phyloP scores from a whole-genome alignment of 805 yeast genomes.

The Starmerella bombi region DNA sequence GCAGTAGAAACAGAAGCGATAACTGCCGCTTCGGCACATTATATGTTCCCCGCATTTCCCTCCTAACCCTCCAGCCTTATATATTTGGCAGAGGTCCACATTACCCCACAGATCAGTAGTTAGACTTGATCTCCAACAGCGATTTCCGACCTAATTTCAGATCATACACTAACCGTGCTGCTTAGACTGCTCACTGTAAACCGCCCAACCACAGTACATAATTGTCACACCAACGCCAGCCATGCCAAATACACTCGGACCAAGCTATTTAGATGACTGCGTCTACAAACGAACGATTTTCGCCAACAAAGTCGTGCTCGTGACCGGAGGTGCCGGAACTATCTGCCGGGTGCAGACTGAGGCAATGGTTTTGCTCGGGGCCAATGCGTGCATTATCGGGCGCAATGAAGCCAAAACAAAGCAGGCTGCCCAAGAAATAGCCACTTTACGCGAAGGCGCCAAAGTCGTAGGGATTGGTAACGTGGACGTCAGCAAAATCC shows the following conservation, averaged over 20 bases:
- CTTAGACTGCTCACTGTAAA: no score
- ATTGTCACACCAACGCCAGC: neutral
- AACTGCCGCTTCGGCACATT: no score
- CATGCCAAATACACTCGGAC: conserved; percentile 23
- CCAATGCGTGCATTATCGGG: conserved; percentile 76
- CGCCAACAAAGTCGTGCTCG: conserved; percentile 73
- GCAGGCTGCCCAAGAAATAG: conserved; percentile 53
- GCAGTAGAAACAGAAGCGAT: no score
- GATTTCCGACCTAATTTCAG: no score
- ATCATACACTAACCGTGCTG: no score
- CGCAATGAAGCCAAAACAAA: conserved; percentile 56
- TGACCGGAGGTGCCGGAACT: conserved; percentile 96
- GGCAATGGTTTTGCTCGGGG: conserved; percentile 71
- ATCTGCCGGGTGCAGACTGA: conserved; percentile 83
- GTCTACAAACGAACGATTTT: conserved; percentile 48
- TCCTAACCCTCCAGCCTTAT: no score
- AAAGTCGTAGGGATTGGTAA: conserved; percentile 58
- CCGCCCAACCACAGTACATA: no score
- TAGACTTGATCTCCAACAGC: no score
- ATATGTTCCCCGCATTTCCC: neutral
- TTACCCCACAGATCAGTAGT: no score
- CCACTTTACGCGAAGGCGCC: conserved; percentile 42
- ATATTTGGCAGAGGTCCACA: no score
- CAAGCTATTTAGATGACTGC: conserved; percentile 21
- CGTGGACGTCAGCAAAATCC: conserved; percentile 65